Evolutionary conservation across 2,329 filamentous ascomycete genomes (phyloP).

Genomic region (Blastomyces silverae): DNA sequence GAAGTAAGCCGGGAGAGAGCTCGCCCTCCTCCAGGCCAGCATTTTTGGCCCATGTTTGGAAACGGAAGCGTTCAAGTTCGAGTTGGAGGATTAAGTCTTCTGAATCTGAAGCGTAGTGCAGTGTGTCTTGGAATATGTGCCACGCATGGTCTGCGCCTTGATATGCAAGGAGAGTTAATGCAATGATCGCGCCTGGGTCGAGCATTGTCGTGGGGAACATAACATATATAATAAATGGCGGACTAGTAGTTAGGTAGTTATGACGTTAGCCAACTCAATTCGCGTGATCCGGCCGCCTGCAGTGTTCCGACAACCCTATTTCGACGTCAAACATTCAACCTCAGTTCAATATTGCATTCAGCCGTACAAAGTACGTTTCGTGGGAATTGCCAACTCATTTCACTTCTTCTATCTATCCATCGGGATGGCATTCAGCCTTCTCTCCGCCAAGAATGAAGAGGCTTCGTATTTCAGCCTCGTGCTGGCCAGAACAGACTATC

Average conservation of each 20-base stretch:
- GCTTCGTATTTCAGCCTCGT: background rate
- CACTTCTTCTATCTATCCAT: background rate
- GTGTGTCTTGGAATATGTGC: constrained; percentile 6
- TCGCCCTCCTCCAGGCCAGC: background rate
- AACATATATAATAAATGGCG: background rate
- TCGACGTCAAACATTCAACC: background rate
- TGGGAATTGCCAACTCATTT: background rate
- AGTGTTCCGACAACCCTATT: background rate
- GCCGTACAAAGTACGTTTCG: background rate
- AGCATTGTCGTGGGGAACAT: background rate
- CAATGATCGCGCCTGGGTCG: background rate
- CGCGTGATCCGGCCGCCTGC: background rate
- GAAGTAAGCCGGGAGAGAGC: constrained; percentile 8
- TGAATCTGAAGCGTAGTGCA: constrained; percentile 9
- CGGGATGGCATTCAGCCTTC: no score
- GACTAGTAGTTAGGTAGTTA: background rate
- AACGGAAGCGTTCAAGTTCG: constrained; percentile 10
- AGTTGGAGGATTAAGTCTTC: constrained; percentile 12
- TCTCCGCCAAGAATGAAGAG: background rate
- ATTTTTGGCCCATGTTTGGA: constrained; percentile 14
- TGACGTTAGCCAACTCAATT: background rate
- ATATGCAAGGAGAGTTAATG: constrained; percentile 5
- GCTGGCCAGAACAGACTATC: background rate
- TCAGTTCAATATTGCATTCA: background rate
- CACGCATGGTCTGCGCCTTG: constrained; percentile 7